Evolutionary conservation across 768 basidiomycete species (phyloP).

Genomic region (Suillus subalutaceus): DNA sequence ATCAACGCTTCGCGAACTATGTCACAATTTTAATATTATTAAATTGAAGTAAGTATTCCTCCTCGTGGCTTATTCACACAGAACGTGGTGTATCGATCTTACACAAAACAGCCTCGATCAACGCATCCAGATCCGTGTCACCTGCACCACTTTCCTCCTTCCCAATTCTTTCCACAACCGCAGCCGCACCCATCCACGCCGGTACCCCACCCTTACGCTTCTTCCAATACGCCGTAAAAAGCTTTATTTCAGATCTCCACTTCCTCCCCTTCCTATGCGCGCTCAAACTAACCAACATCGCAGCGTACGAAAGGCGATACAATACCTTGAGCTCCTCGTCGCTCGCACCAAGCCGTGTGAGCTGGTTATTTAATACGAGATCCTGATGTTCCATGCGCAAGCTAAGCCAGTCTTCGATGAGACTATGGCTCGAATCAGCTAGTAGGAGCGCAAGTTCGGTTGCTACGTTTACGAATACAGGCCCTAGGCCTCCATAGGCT

Average conservation of each 20-base stretch:
- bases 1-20: not conserved
- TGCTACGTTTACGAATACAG: not conserved
- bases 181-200: not conserved
- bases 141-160: not conserved
- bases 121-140: slow-evolving; percentile 5
- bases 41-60: not conserved
- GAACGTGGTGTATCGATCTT: not conserved
- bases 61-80: not conserved
- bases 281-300: slow-evolving; percentile 11
- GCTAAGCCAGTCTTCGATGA: slow-evolving; percentile 9
- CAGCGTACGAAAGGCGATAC: slow-evolving; percentile 7
- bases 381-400: slow-evolving; percentile 8
- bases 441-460: slow-evolving; percentile 1
- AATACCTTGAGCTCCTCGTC: slow-evolving; percentile 1
- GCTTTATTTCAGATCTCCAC: not conserved
- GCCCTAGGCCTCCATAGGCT: not conserved
- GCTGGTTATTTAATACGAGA: not conserved
- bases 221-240: slow-evolving; percentile 5
- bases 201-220: not conserved
- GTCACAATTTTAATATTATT: not conserved
- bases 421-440: slow-evolving; percentile 7
- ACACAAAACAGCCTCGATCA: slow-evolving; percentile 6
- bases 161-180: slow-evolving; percentile 14
- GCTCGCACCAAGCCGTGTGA: not conserved
- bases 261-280: slow-evolving; percentile 7